Conservation (phyloP, 768 basidiomycete species). For the Jaapia argillacea region DNA sequence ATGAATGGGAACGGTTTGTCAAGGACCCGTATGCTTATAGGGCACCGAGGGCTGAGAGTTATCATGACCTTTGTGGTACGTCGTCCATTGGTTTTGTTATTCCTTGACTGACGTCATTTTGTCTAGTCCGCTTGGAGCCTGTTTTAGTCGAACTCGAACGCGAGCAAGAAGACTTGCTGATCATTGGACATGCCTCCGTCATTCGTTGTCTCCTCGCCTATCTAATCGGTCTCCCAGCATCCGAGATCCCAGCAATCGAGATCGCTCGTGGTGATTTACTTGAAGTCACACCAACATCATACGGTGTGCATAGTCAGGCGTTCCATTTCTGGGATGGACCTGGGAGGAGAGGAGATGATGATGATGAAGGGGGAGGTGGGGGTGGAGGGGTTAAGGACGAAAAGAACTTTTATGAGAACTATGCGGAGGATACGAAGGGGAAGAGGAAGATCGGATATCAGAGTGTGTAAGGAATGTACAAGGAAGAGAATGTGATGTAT, state of each 20-base stretch:
- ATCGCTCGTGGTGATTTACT: conserved; percentile 94
- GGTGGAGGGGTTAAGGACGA: conserved; percentile 38
- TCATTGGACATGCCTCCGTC: conserved; percentile 95
- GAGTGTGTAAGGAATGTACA: not conserved
- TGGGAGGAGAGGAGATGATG: conserved; percentile 38
- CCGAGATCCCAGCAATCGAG: conserved; percentile 96
- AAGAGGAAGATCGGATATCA: conserved; percentile 14
- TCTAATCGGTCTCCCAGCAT: conserved; percentile 87
- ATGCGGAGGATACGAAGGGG: conserved; percentile 41
- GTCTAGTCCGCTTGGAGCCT: conserved; percentile 83
- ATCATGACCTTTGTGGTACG: conserved; percentile 86
- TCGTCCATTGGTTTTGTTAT: not conserved
- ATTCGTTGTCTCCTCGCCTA: conserved; percentile 93
- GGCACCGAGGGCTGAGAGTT: conserved; percentile 91
- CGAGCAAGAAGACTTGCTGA: conserved; percentile 88
- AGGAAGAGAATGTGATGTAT: not conserved
- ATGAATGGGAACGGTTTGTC: conserved; percentile 88
- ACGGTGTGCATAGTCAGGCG: conserved; percentile 84
- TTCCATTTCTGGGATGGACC: conserved; percentile 92
- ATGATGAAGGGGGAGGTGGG: conserved; percentile 20
- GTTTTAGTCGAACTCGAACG: conserved; percentile 90
- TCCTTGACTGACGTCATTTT: not conserved
- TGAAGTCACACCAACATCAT: conserved; percentile 82
- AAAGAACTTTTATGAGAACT: conserved; percentile 84
- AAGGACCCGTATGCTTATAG: conserved; percentile 91